Percentiles rank a stretch among this genome's conserved stretches.
Conservation (phyloP, 2,329 filamentous ascomycete genomes). For the Colletotrichum tamarilloi region DNA sequence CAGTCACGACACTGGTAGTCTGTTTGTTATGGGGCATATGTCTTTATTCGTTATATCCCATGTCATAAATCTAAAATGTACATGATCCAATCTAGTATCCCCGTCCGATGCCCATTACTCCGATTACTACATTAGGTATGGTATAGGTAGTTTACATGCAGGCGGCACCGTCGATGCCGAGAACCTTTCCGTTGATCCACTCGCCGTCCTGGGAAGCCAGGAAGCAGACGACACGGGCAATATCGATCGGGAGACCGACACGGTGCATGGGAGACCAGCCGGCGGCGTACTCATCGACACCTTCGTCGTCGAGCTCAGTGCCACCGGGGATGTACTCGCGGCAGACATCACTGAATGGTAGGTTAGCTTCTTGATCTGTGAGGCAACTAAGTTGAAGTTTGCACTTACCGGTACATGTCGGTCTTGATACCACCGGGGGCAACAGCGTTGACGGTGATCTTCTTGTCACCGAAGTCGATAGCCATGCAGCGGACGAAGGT, state of each 20-base stretch:
- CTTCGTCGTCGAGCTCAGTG: slow-evolving; percentile 64
- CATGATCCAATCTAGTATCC: slow-evolving; percentile 28
- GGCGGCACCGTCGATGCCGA: slow-evolving; percentile 37
- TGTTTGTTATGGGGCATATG: slow-evolving; percentile 14
- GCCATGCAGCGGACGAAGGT: slow-evolving; percentile 82
- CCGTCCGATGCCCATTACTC: background rate
- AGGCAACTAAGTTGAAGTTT: background rate
- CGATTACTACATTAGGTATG: background rate
- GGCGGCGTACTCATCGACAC: slow-evolving; percentile 63
- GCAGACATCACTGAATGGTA: slow-evolving; percentile 66
- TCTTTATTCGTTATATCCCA: slow-evolving; percentile 23
- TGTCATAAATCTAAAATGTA: slow-evolving; percentile 28
- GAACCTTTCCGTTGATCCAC: slow-evolving; percentile 58
- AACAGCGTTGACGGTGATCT: slow-evolving; percentile 75
- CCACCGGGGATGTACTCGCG: slow-evolving; percentile 72
- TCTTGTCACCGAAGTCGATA: slow-evolving; percentile 74
- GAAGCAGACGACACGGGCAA: slow-evolving; percentile 73
- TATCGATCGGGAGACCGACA: slow-evolving; percentile 75
- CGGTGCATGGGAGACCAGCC: slow-evolving; percentile 68
- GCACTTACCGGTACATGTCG: slow-evolving; percentile 26
- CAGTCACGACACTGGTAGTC: no score
- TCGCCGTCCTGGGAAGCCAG: slow-evolving; percentile 58
- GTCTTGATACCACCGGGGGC: slow-evolving; percentile 76
- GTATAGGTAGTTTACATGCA: slow-evolving; percentile 35
- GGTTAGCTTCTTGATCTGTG: background rate